Conservation (phyloP, 2,329 filamentous ascomycete species). For the Sclerotinia borealis region DNA sequence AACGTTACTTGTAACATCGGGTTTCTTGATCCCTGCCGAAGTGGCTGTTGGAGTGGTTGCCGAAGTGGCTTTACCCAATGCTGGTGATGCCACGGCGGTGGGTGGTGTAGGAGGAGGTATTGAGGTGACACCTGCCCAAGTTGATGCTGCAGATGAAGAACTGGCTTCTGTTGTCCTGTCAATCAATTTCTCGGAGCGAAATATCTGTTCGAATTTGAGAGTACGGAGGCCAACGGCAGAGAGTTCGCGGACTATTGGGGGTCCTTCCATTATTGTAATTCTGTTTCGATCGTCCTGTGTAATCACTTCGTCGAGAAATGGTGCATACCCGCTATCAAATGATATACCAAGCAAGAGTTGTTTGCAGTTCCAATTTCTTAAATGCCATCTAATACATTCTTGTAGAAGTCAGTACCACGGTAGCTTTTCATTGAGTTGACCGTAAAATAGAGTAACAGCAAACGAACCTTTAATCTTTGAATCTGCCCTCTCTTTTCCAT, state of each 20-base stretch:
- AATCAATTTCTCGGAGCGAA: slow-evolving; percentile 48
- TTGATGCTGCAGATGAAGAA: slow-evolving; percentile 16
- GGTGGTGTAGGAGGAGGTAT: slow-evolving; percentile 20
- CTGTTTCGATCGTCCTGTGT: slow-evolving; percentile 40
- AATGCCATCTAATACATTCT: slow-evolving; percentile 46
- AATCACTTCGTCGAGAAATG: slow-evolving; percentile 51
- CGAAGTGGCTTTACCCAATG: slow-evolving; percentile 20
- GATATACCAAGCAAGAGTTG: slow-evolving; percentile 56
- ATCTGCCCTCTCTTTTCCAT: slow-evolving; percentile 52
- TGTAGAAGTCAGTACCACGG: slow-evolving; percentile 16
- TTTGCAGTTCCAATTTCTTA: slow-evolving; percentile 55
- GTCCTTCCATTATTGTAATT: slow-evolving; percentile 50
- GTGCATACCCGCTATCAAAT: slow-evolving; percentile 54
- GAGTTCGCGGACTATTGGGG: slow-evolving; percentile 46
- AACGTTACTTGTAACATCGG: slow-evolving; percentile 7
- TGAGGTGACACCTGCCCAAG: slow-evolving; percentile 31
- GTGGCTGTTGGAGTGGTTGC: slow-evolving; percentile 10
- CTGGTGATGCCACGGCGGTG: slow-evolving; percentile 8
- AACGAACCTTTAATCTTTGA: slow-evolving; percentile 53
- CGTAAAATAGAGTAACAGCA: background rate
- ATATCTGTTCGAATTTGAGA: slow-evolving; percentile 44
- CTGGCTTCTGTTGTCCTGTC: slow-evolving; percentile 32
- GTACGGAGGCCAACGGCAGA: slow-evolving; percentile 41
- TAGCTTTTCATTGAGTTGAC: background rate
- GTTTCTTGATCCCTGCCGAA: slow-evolving; percentile 17